Percentiles rank a stretch among this genome's conserved stretches.
Conservation (phyloP, 1,139 yeast species). For the Kodamaea alishanica region DNA sequence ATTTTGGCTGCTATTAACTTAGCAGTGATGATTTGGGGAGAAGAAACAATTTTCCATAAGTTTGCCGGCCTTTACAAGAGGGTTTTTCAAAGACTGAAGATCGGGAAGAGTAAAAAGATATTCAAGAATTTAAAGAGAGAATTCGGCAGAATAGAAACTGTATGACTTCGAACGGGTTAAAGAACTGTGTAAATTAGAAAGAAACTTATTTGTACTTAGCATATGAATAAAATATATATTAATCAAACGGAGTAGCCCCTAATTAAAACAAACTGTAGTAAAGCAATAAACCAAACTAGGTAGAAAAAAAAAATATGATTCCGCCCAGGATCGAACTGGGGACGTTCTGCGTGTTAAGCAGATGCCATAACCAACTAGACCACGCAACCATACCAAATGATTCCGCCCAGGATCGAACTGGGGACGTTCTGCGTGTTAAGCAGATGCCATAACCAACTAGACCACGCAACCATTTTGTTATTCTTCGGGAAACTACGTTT, state of each 20-base stretch:
- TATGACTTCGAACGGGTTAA: background rate
- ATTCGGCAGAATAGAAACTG: constrained; percentile 11
- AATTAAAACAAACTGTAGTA: no score
- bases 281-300: no score
- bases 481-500: no score
- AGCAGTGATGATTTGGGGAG: constrained; percentile 43
- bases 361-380: constrained; percentile 99
- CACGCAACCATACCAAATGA: constrained; percentile 61
- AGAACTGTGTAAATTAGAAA: background rate
- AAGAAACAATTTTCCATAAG: constrained; percentile 28
- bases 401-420: constrained; percentile 99
- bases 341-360: constrained; percentile 99
- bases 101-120: constrained; percentile 33
- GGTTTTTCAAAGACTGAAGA: constrained; percentile 17
- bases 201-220: background rate
- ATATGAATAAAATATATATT: no score
- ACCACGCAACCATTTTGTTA: constrained; percentile 56
- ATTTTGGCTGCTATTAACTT: constrained; percentile 49
- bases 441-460: constrained; percentile 99
- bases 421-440: constrained; percentile 99
- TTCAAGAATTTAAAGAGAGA: constrained; percentile 37
- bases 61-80: constrained; percentile 32
- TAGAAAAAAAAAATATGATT: constrained; percentile 50
- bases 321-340: constrained; percentile 99
- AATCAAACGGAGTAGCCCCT: no score